Evolutionary conservation across 176 grass and related monocot species (phyloP), one percentile per base, ranked within the genome.

Genomic region (Musa troglodytarum): DNA sequence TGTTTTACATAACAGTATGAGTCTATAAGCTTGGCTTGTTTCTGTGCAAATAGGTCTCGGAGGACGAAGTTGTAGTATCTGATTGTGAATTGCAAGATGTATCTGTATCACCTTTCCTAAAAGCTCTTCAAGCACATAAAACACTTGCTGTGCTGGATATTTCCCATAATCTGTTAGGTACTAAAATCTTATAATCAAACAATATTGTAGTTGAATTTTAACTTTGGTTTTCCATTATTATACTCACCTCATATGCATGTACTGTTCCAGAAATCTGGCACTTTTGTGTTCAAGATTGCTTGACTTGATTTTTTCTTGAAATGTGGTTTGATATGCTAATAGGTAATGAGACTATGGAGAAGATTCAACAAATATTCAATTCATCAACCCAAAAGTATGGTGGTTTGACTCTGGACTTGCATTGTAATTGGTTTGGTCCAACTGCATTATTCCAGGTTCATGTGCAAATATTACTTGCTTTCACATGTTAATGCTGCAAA

Each of bases 391-490:
- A 97, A 81, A 97, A 89, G 76, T 97, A 93, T 73, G 94, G 90
- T 83, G 90, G 94, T 34, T 89, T 97, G 86, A 93, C 88, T 77
- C 66, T 97, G 59, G 94, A 97, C 77, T 84, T 97, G 49, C 94
- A 97, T 78, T 97, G 87, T 73, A 97, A 97, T 79, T 83, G 80
- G 79, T 91, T 97, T 28, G 94, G 94, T 81, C 94, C 94, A 66
- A 97, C 88, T 76, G 90, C 94, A 85, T 85, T 97, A 81, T 97
- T 97, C 81, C 94, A 97, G 94, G 94, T 97, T 54, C n/a, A 17
- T 56, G 12, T 74, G 17, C 57, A 20, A 19, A 11, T 14, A 29
- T 13, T 10, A 53, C 55, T 53, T 10, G 55, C 19, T 56, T 74
- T 51, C 68, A 20, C 51, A 25, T 24, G 21, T 75, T 59, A 75